phyloP scores from a whole-genome alignment of 192 early-diverging fungal species.

The Irineochytrium annulatum region DNA sequence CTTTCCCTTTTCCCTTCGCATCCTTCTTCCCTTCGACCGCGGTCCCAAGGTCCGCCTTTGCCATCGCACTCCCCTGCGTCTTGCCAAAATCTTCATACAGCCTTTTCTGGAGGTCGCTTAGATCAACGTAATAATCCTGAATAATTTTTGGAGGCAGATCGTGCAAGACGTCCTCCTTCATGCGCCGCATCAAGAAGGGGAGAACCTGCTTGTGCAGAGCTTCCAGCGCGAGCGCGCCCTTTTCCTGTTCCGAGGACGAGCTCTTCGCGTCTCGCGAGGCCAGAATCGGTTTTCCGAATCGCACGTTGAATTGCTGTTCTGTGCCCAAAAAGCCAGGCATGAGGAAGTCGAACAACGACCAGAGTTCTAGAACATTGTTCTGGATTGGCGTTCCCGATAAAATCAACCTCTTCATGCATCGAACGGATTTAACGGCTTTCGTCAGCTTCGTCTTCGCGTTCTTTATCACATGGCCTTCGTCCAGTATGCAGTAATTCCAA shows the following conservation, averaged over 20 bases:
- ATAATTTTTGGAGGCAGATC: constrained; percentile 99
- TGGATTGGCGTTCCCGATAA: constrained; percentile 97
- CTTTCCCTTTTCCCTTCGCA: constrained; percentile 34
- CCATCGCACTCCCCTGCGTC: constrained; percentile 35
- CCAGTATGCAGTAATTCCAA: constrained; percentile 96
- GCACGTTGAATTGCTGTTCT: constrained; percentile 90
- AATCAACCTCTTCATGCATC: constrained; percentile 83
- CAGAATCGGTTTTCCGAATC: constrained; percentile 89
- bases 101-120: constrained; percentile 81
- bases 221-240: constrained; percentile 82
- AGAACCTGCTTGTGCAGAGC: constrained; percentile 94
- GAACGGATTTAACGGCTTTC: constrained; percentile 83
- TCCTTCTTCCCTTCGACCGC: constrained; percentile 26
- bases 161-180: constrained; percentile 96
- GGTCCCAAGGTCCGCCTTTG: constrained; percentile 40
- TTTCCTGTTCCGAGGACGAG: constrained; percentile 50
- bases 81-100: constrained; percentile 93
- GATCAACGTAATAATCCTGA: constrained; percentile 98
- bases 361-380: constrained; percentile 96
- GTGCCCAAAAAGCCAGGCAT: constrained; percentile 98
- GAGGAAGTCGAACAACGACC: constrained; percentile 97
- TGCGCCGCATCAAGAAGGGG: constrained; percentile 89
- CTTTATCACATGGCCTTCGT: constrained; percentile 98
- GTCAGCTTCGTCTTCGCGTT: constrained; percentile 94
- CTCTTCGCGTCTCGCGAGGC: constrained; percentile 85